Base-by-base conservation (phyloP, 495 filamentous ascomycete species). In the Podospora pseudocomata region DNA sequence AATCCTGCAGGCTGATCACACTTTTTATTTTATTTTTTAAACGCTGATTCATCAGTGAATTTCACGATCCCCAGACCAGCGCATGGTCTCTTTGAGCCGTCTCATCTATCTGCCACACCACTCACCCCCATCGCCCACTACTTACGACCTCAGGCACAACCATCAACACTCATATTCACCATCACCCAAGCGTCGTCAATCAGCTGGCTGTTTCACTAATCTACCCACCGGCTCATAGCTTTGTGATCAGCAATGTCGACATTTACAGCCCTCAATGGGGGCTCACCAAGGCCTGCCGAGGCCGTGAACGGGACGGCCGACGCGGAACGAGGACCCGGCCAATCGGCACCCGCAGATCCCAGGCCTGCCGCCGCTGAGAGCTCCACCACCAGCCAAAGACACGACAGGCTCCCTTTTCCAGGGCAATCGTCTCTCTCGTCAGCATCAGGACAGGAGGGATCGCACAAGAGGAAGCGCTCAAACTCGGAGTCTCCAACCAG, bases 401-500 rank as follows among this genome's bases (percentile, higher is more conserved):
- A 78, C 66, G 80, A 83, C 19, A 75, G 79, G 61, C 66, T 75
- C 16, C 78, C 76, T 34, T 79, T 77, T 70, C 76, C 76, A 34
- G 68, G 63, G n/a, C 69, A 80, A 16, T 59, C 76, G 19, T n/a
- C 66, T 55, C 80, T 82, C 70, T 18, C 16, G 32, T 63, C 30
- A 2, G 11, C 61, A 49, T 61, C 78, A 4, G 80, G 82, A 19
- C 67, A 60, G 18, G 84, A 86, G 63, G 66, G 67, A 4, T 75
- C 79, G 20, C 81, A 85, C 69, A 87, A 87, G 73, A 82, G 85
- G 68, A 87, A 86, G 73, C 79, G 85, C 56, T 84, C 84, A 57
- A 71, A 75, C 15, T 84, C 84, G 39, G 73, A 79, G 57, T 84
- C 82, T 27, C 76, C 73, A 30, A 68, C 76, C 72, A 73, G 76